Evolutionary conservation across 1,139 yeast species (phyloP), one percentile per base, ranked within the genome.

Genomic region (Kazachstania sp.): DNA sequence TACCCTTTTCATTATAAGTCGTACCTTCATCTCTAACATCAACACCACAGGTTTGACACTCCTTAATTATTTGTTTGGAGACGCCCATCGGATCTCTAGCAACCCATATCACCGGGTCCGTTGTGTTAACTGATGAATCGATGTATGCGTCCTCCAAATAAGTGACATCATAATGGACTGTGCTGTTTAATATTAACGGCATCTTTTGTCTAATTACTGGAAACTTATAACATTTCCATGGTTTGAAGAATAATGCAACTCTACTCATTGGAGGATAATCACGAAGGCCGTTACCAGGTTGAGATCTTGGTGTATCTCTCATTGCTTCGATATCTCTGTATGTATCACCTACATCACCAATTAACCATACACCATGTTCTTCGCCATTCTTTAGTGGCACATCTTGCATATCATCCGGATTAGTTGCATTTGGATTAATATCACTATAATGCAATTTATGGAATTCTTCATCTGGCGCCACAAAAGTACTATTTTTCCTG

Each of bases 31-130:
- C 83, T 47, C 74, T 68, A 18, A 81, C 81, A 49, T 76, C 75
- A 37, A 82, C 79, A 37, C 59, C 60, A 40, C 74, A 68, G 41
- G 75, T 79, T 32, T 70, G 61, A n/a, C 86, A 74, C 56, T 77
- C 74, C 42, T 71, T 71, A 59, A 80, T 79, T 61, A 79, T 81
- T 49, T 74, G 73, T 48, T 72, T 75, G 3, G 86, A 77, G 41
- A 84, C 72, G 19, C 92, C 92, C 77, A 83, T 69, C 28, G 78
- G 74, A 64, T 84, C 94, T 51, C 67, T 72, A 39, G 84, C 79
- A 53, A 82, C 70, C 94, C 94, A 84, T 45, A 83, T 71, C 41
- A 76, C 76, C 15, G 87, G 86, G 54, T 76, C 81, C 31, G 71
- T 73, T 40, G 78, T 82, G 23, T 69, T 69, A 34, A 83, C 80